These are phyloP conservation scores for Russula lepida DNA, from an alignment of 768 basidiomycete genomes.

Conservation along the genomic window DNA sequence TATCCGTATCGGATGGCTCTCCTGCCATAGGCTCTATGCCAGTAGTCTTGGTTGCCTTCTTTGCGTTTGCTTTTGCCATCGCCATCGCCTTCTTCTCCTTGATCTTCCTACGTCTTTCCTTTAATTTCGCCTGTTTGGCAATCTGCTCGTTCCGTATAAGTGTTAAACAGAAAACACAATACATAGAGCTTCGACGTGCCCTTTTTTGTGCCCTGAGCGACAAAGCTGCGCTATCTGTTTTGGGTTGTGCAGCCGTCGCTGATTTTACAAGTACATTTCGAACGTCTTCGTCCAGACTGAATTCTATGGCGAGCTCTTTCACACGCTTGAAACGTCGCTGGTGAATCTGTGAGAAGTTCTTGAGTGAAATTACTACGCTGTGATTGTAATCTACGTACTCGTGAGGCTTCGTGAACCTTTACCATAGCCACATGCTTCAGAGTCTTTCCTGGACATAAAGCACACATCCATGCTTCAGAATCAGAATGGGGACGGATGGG, in stretches of 20 bases:
- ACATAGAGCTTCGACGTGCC: slow-evolving; percentile 31
- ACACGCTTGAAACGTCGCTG: slow-evolving; percentile 50
- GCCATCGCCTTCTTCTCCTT: slow-evolving; percentile 38
- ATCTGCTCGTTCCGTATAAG: slow-evolving; percentile 30
- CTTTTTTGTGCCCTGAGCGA: slow-evolving; percentile 61
- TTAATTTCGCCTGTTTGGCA: slow-evolving; percentile 38
- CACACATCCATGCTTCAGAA: slow-evolving; percentile 50
- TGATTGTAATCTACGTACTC: slow-evolving; percentile 41
- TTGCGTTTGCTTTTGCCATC: slow-evolving; percentile 25
- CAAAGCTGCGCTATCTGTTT: slow-evolving; percentile 11
- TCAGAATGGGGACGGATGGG: slow-evolving; percentile 54
- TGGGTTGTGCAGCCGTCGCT: background rate
- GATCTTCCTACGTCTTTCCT: slow-evolving; percentile 41
- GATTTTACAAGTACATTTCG: slow-evolving; percentile 29
- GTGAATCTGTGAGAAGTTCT: slow-evolving; percentile 43
- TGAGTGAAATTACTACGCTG: background rate
- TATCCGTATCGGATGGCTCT: background rate
- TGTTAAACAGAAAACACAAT: background rate
- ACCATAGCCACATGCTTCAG: slow-evolving; percentile 54
- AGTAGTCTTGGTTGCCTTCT: slow-evolving; percentile 8
- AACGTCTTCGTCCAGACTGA: slow-evolving; percentile 40
- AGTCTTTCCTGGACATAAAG: slow-evolving; percentile 64
- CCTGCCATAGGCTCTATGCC: background rate
- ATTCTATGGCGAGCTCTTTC: slow-evolving; percentile 32
- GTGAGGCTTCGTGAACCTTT: slow-evolving; percentile 49